Evolutionary conservation across 2,329 filamentous ascomycete species (phyloP).

Genomic region (Aspergillus niger): DNA sequence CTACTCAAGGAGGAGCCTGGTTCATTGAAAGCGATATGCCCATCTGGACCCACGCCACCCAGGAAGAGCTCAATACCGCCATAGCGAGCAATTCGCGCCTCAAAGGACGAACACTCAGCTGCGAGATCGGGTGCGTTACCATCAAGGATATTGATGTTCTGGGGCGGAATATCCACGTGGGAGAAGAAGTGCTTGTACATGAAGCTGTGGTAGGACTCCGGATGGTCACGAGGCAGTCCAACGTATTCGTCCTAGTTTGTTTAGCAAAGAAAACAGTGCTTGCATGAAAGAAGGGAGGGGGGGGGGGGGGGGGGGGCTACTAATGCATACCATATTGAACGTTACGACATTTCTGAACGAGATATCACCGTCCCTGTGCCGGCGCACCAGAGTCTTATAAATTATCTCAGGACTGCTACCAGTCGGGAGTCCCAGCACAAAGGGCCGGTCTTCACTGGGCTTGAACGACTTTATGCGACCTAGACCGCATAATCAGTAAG

Average conservation of each 20-base stretch:
- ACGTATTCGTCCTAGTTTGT: conserved; percentile 75
- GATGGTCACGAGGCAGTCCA: conserved; percentile 77
- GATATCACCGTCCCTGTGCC: conserved; percentile 56
- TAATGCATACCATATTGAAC: conserved; percentile 76
- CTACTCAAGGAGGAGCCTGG: conserved; percentile 77
- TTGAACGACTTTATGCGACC: conserved; percentile 77
- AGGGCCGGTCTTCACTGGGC: conserved; percentile 71
- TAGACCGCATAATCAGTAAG: conserved; percentile 31
- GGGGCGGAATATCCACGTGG: conserved; percentile 76
- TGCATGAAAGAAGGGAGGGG: not conserved
- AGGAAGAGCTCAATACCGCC: conserved; percentile 86
- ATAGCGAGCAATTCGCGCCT: conserved; percentile 70
- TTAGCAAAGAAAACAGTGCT: conserved; percentile 15
- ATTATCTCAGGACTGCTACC: conserved; percentile 78
- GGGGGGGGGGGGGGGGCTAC: not conserved
- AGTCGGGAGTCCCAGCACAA: conserved; percentile 81
- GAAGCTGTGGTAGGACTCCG: conserved; percentile 85
- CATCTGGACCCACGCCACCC: conserved; percentile 81
- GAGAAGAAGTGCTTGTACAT: conserved; percentile 95
- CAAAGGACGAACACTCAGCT: conserved; percentile 76
- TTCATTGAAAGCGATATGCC: conserved; percentile 90
- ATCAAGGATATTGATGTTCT: conserved; percentile 81
- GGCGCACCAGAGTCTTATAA: conserved; percentile 71
- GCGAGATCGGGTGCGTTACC: conserved; percentile 76
- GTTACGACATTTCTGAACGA: conserved; percentile 88